Evolutionary conservation across 306 rosid species (phyloP).

Genomic region (Quillaja saponaria): DNA sequence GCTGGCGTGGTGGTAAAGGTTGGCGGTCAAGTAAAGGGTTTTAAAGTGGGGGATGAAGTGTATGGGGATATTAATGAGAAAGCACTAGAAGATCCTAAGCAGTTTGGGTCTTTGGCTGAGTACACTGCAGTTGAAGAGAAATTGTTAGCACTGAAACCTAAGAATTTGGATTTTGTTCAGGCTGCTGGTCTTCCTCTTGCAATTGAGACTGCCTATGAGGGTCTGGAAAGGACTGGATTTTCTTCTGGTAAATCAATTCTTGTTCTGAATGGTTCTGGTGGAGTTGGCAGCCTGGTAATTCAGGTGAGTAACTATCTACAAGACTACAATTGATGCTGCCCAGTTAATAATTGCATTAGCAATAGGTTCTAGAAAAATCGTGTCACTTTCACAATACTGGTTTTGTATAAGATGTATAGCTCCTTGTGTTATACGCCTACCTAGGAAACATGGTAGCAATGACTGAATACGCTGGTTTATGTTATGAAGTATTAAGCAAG

Average conservation of each 20-base stretch:
- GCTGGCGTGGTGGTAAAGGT: constrained; percentile 88
- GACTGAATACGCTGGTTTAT: background rate
- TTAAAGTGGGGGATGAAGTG: constrained; percentile 86
- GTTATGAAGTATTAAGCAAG: background rate
- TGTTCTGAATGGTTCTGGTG: constrained; percentile 89
- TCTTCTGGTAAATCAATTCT: constrained; percentile 86
- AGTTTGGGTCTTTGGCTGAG: constrained; percentile 87
- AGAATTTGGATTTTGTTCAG: constrained; percentile 71
- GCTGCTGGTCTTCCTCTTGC: constrained; percentile 89
- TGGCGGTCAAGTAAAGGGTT: constrained; percentile 71
- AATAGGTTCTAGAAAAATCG: background rate
- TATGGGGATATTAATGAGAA: constrained; percentile 87
- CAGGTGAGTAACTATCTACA: constrained; percentile 78
- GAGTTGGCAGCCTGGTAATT: constrained; percentile 92
- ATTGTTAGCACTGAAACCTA: constrained; percentile 75
- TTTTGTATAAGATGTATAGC: too few species aligned
- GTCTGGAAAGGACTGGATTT: constrained; percentile 75
- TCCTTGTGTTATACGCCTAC: background rate
- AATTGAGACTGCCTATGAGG: constrained; percentile 89
- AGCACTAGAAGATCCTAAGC: constrained; percentile 81
- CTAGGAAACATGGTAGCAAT: background rate
- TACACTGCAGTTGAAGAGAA: constrained; percentile 90
- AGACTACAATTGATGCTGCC: background rate
- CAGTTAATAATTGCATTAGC: background rate
- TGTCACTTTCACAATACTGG: too few species aligned